Base-by-base conservation (phyloP, 768 basidiomycete species). In the Strobilomyces confusus region DNA sequence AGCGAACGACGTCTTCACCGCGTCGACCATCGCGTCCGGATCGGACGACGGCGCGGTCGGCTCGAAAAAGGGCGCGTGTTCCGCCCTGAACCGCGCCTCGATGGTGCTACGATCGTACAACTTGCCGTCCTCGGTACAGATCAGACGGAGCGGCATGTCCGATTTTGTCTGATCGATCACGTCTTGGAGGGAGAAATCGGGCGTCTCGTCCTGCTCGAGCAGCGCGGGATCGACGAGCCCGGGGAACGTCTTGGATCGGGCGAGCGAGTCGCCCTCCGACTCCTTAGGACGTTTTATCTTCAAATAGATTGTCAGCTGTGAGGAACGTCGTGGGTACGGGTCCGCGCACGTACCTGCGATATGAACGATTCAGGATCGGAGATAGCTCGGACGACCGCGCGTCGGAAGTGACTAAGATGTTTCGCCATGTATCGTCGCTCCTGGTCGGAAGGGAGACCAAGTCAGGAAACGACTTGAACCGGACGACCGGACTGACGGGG, bases 61-160 rank as follows among this genome's bases (percentile, higher is more conserved):
- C 17, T 53, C 62, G 40, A 63, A 63, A 14, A 60, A 46, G 2
- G 38, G 33, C 0, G 58, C 26, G 3, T 52, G 34, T 12, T 67
- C 66, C 5, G 9, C 38, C 29, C 33, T 54, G 45, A 65, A 65
- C 4, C 42, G 44, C 20, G 36, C 57, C 15, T 59, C 58, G 41
- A 65, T 55, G 7, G 48, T 57, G 4, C 54, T 47, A 13, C 53
- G 63, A 48, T 53, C 44, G 42, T 65, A 67, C 5, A 65, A 1
- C 40, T 55, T 67, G 12, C 64, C 64, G 23, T 65, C 60, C 1
- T 65, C 52, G 12, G 64, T 65, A 14, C 56, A 65, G 12, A 65
- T 57, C 33, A 65, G 53, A 30, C 57, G 65, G 12, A 65, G 53
- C 2, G 64, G 64, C 52, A 67, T 67, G 6, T 52, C 51, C 1